Conservation (phyloP, 805 yeast species). For the Hanseniaspora thailandica region DNA sequence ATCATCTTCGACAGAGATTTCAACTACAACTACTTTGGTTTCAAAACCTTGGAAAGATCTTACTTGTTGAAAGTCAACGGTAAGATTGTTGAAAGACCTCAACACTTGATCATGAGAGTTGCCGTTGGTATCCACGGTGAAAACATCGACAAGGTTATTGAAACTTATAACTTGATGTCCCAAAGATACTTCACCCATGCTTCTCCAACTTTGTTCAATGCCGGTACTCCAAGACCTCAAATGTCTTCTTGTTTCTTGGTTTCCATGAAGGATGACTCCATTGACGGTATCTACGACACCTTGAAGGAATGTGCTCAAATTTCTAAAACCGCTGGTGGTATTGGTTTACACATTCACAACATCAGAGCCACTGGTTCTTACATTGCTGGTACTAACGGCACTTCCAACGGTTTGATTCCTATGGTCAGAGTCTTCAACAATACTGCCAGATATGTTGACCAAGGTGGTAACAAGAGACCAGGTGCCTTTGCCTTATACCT, state of each 20-base stretch:
- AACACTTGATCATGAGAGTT: constrained; percentile 80
- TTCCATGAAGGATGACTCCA: constrained; percentile 88
- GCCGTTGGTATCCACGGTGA: constrained; percentile 79
- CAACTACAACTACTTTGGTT: constrained; percentile 72
- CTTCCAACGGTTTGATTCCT: constrained; percentile 88
- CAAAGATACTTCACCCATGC: constrained; percentile 82
- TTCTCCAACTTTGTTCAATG: constrained; percentile 86
- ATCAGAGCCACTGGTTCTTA: constrained; percentile 77
- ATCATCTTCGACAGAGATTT: constrained; percentile 70
- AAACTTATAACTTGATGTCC: constrained; percentile 83
- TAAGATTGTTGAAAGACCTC: constrained; percentile 78
- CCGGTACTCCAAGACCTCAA: constrained; percentile 77
- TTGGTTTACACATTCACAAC: constrained; percentile 81
- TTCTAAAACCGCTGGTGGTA: constrained; percentile 91
- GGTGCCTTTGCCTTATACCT: constrained; percentile 91
- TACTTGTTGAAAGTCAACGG: constrained; percentile 60
- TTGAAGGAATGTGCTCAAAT: constrained; percentile 79
- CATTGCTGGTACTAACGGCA: constrained; percentile 86
- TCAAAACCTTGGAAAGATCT: constrained; percentile 82
- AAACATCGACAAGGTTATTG: constrained; percentile 52
- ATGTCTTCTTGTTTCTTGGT: constrained; percentile 87
- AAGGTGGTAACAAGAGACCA: constrained; percentile 96
- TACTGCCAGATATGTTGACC: constrained; percentile 94
- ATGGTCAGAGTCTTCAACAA: constrained; percentile 90
- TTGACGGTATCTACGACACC: constrained; percentile 88